Conservation (phyloP, 192 early-diverging fungal species). For the Coemansia reversa region DNA sequence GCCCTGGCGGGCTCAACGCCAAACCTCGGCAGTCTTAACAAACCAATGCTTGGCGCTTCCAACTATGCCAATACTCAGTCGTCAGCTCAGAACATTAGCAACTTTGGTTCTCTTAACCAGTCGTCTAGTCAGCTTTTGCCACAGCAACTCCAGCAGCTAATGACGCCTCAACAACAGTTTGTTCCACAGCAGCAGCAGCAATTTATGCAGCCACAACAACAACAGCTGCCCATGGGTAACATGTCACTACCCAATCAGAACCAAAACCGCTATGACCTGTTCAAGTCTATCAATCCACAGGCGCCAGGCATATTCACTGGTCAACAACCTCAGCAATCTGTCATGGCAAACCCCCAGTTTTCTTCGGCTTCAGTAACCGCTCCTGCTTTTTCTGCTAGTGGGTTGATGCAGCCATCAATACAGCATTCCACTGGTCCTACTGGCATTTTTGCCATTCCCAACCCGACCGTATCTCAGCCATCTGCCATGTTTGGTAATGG, state of each 20-base stretch:
- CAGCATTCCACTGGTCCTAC: slow-evolving; percentile 15
- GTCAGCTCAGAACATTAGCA: slow-evolving; percentile 35
- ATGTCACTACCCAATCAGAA: slow-evolving; percentile 6
- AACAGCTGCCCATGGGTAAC: slow-evolving; percentile 20
- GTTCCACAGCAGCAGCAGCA: slow-evolving; percentile 12
- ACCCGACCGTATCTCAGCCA: slow-evolving; percentile 29
- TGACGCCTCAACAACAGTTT: too few species aligned
- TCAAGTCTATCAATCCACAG: slow-evolving; percentile 46
- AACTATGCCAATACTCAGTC: slow-evolving; percentile 10
- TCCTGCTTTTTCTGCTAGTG: too few species aligned
- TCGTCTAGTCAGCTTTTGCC: slow-evolving; percentile 9
- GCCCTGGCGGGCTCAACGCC: slow-evolving; percentile 39
- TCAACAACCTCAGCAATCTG: slow-evolving; percentile 26
- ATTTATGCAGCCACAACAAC: slow-evolving; percentile 3
- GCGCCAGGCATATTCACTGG: slow-evolving; percentile 36
- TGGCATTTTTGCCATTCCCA: slow-evolving; percentile 43
- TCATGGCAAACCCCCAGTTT: slow-evolving; percentile 3
- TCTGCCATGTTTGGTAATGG: slow-evolving; percentile 5
- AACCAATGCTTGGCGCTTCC: slow-evolving; percentile 1
- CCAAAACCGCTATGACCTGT: slow-evolving; percentile 40
- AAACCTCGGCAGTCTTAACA: slow-evolving; percentile 38
- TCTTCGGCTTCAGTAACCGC: not conserved
- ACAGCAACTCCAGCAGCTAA: slow-evolving; percentile 9
- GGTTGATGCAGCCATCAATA: not conserved
- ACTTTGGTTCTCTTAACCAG: slow-evolving; percentile 31